These are phyloP conservation scores for Capronia americana DNA, from an alignment of 2,329 filamentous ascomycete species.

Conservation along the genomic window DNA sequence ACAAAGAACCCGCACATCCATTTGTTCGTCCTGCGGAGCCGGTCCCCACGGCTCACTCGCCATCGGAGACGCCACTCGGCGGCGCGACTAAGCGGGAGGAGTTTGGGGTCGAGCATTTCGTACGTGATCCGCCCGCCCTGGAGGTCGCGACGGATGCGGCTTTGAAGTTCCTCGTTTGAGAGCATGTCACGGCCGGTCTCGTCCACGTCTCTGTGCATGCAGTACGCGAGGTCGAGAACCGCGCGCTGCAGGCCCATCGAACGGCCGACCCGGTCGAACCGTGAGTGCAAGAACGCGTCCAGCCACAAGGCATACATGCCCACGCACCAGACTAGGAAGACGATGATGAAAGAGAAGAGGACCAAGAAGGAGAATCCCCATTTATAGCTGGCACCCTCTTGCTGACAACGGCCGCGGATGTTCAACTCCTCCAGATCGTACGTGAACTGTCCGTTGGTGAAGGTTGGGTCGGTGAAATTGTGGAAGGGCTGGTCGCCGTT, in stretches of 20 bases:
- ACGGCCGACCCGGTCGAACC: slow-evolving; percentile 42
- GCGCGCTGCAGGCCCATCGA: slow-evolving; percentile 44
- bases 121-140: slow-evolving; percentile 25
- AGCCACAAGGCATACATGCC: slow-evolving; percentile 47
- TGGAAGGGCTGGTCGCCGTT: slow-evolving; percentile 18
- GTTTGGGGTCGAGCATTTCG: slow-evolving; percentile 17
- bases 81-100: slow-evolving; percentile 14
- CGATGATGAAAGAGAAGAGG: slow-evolving; percentile 43
- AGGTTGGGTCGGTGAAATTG: slow-evolving; percentile 10
- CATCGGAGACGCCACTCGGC: slow-evolving; percentile 6
- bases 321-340: slow-evolving; percentile 43
- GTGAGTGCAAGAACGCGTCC: slow-evolving; percentile 43
- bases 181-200: slow-evolving; percentile 23
- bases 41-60: neutral
- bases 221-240: slow-evolving; percentile 31
- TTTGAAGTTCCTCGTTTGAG: slow-evolving; percentile 20
- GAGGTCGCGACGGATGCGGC: slow-evolving; percentile 16
- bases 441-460: slow-evolving; percentile 23
- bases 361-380: slow-evolving; percentile 50
- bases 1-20: slow-evolving; percentile 11
- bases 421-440: slow-evolving; percentile 24
- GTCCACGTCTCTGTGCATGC: slow-evolving; percentile 28
- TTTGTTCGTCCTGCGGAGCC: slow-evolving; percentile 6
- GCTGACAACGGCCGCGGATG: slow-evolving; percentile 33
- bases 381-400: slow-evolving; percentile 40